Base-by-base conservation (phyloP, 78 protist genomes). In the Parvularia atlantis region DNA sequence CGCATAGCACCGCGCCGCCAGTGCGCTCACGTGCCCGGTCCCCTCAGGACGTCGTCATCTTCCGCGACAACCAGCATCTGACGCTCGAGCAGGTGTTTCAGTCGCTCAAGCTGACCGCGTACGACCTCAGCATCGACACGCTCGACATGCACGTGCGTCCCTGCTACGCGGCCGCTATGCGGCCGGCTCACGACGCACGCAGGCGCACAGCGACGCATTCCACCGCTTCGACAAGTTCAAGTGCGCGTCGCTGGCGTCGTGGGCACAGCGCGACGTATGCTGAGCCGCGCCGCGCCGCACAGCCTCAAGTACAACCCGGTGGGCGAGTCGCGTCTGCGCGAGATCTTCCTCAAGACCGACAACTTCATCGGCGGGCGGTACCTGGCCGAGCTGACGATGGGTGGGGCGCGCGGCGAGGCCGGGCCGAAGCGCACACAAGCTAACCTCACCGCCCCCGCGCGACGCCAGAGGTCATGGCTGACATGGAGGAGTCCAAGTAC, bases 321-420 rank as follows among this genome's bases (percentile, higher is more conserved):
- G 14, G 87, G 84, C 44, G 53, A 59, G 64, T 2, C 31, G 43
- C 75, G 62, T 56, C 80, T 96, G 64, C 77, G 97, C n/a, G 89
- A 83, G 57, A 86, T 94, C 48, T 93, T 97, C 81, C 80, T 97
- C 66, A 97, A 97, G 84, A 88, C 97, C 5, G 87, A 90, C 58
- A 97, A 97, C 85, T 24, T 59, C 68, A 63, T 65, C 58, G 22
- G 66, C 54, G 94, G 97, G 13, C 71, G 87, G 64, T 96, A 84
- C 77, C 60, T 95, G 40, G 99, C 97, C 30, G 96, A 92, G 73
- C 19, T 96, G 22, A 78, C 91, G 9, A 48, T 78, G 63, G n/a
- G n/a, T n/a, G n/a, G n/a, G n/a, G n/a, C n/a, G n/a, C n/a, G n/a
- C n/a, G n/a, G n/a, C n/a, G n/a, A n/a, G n/a, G n/a, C n/a, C n/a